Percentiles rank a stretch among this genome's conserved stretches.
Evolutionary conservation across 2,329 filamentous ascomycete genomes (phyloP).

Genomic region (Trichoderma cornu-damae): DNA sequence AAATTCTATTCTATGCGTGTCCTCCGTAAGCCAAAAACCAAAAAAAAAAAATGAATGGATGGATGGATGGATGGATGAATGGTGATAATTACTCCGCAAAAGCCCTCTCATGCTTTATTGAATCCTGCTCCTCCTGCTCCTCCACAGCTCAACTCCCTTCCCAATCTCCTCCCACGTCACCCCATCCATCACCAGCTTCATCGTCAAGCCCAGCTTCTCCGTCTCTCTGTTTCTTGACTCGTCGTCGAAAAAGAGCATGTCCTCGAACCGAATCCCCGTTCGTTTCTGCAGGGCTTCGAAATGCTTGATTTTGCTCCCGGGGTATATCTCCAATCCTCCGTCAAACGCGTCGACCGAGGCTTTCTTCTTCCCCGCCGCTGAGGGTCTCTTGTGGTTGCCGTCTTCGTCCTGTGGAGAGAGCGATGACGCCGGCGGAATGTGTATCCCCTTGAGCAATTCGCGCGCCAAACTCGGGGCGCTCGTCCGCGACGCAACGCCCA

Average conservation of each 20-base stretch:
- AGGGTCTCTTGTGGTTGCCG: neutral
- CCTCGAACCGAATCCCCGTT: slow-evolving; percentile 66
- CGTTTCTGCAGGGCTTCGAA: slow-evolving; percentile 68
- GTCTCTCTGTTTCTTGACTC: slow-evolving; percentile 84
- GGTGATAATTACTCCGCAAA: too few species aligned
- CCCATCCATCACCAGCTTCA: slow-evolving; percentile 76
- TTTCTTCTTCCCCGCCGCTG: slow-evolving; percentile 19
- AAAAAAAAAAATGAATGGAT: too few species aligned
- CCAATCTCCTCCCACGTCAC: slow-evolving; percentile 74
- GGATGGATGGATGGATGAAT: too few species aligned
- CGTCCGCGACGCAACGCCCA: slow-evolving; percentile 79
- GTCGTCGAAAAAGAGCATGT: slow-evolving; percentile 96
- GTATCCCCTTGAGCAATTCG: slow-evolving; percentile 72
- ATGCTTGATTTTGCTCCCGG: slow-evolving; percentile 78
- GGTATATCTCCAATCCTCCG: slow-evolving; percentile 61
- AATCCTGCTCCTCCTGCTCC: slow-evolving; percentile 53
- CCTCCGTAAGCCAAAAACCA: too few species aligned
- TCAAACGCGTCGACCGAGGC: slow-evolving; percentile 56
- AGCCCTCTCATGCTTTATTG: neutral
- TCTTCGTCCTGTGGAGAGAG: slow-evolving; percentile 5
- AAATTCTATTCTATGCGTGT: too few species aligned
- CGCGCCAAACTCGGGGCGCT: slow-evolving; percentile 71
- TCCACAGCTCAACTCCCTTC: slow-evolving; percentile 74
- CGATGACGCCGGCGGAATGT: slow-evolving; percentile 42
- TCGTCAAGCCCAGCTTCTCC: slow-evolving; percentile 70